phyloP scores from a whole-genome alignment of 2,329 filamentous ascomycete species.

The Pyrenochaeta sp. region DNA sequence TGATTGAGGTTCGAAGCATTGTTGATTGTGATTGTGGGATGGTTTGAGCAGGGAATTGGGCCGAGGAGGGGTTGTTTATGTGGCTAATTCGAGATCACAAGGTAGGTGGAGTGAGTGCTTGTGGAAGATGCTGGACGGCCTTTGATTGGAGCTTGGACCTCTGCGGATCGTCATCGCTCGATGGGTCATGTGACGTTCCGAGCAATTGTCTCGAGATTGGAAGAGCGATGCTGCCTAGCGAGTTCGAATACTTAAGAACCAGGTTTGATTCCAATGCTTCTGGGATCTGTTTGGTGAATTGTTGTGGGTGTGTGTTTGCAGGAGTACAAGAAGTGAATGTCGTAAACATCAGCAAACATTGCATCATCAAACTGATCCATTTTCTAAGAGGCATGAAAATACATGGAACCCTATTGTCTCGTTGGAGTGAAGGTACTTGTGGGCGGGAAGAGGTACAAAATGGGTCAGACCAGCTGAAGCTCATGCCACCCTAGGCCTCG shows the following conservation, averaged over 20 bases:
- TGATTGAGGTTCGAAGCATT: conserved; percentile 50
- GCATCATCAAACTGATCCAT: conserved; percentile 2
- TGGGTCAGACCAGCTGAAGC: neutral
- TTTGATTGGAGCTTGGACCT: conserved; percentile 24
- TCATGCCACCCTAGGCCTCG: too few species aligned
- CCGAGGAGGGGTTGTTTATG: conserved; percentile 13
- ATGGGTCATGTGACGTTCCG: conserved; percentile 13
- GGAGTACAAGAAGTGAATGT: neutral
- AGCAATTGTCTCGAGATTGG: neutral
- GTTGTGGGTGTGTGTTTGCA: too few species aligned
- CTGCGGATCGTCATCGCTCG: conserved; percentile 29
- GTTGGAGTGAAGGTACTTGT: neutral
- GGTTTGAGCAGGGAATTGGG: conserved; percentile 16
- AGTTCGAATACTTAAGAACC: too few species aligned
- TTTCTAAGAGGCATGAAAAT: too few species aligned
- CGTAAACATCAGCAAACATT: conserved; percentile 1
- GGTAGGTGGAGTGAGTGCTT: conserved; percentile 34
- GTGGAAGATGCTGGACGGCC: conserved; percentile 7
- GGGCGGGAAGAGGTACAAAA: neutral
- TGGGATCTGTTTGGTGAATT: too few species aligned
- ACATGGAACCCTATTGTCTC: too few species aligned
- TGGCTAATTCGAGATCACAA: conserved; percentile 23
- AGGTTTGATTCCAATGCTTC: too few species aligned
- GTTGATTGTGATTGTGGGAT: too few species aligned
- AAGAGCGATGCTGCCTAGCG: neutral